Evolutionary conservation across 352 stramenopile genomes (phyloP), one percentile per base, ranked within the genome.

Genomic region (Phytophthora fragariae): DNA sequence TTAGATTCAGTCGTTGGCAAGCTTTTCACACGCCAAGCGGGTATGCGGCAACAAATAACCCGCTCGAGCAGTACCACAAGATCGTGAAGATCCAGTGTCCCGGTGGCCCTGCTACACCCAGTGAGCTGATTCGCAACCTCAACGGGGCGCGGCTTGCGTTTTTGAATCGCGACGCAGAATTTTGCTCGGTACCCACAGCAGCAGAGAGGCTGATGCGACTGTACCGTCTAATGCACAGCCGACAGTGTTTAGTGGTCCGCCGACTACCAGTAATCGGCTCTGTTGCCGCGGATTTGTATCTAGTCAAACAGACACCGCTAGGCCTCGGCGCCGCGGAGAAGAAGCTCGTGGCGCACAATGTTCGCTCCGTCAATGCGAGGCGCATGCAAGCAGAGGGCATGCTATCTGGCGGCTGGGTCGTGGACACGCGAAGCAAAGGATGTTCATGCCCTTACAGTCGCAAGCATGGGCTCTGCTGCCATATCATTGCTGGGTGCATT

Each of bases 1-100:
- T 44, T 17, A 33, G 52, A 3, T 56, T 60, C 15, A 37, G 21
- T 10, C 37, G 29, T 10, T 69, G 62, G 29, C 62, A 69, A 57
- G 41, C 39, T 21, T 57, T 62, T 37, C 17, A 24, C 6, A 62
- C 62, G 17, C n/a, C 53, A 3, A 62, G 41, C 1, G 62, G 53
- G 14, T 63, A 69, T 27, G 41, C 39, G 9, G n/a, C 54, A 5
- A 62, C 64, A 3, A 70, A 70, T 19, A 55, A 70, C 33, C 31
- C 33, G 12, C 35, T 59, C 5, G 44, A 70, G 46, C 55, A 65
- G 5, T 65, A 59, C n/a, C 64, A 65, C 44, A 27, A 39, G 19
- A 44, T 0, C 3, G 2, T 59, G 7, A 59, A 70, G 17, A 4
- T 60, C 3, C 29, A 65, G 33, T 70, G 46, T 17, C 41, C 54